Percentiles rank a stretch among this genome's conserved stretches.
These are phyloP conservation scores for Vanderwaltozyma yarrowii DNA, from an alignment of 805 yeast species.

Conservation along the genomic window DNA sequence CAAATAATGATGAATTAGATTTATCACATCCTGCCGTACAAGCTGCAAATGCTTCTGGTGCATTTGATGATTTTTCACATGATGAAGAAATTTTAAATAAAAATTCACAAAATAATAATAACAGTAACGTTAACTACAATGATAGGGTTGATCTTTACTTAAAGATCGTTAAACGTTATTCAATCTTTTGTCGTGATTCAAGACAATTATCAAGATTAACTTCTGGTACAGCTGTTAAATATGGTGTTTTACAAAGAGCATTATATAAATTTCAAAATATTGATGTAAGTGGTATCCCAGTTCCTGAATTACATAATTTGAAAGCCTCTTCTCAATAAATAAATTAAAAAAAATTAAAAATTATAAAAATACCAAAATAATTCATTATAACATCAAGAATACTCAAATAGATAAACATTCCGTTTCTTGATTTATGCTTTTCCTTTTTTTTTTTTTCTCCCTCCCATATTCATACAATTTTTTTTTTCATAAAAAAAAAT, in stretches of 20 bases:
- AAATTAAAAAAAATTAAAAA: no score
- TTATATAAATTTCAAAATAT: conserved; percentile 30
- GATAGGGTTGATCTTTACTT: conserved; percentile 47
- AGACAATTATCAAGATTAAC: conserved; percentile 38
- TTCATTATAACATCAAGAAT: no score
- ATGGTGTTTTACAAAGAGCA: conserved; percentile 31
- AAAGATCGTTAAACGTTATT: conserved; percentile 42
- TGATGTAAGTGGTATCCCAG: conserved; percentile 30
- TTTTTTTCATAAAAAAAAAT: no score
- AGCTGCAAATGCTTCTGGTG: conserved; percentile 31
- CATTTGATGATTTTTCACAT: conserved; percentile 25
- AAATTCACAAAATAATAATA: conserved; percentile 2
- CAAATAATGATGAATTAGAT: conserved; percentile 2
- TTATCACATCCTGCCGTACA: conserved; percentile 28
- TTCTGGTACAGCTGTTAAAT: conserved; percentile 35
- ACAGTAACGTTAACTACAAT: no score
- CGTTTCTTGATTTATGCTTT: no score
- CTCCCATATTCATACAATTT: no score
- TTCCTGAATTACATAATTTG: conserved; percentile 32
- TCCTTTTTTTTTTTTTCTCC: no score
- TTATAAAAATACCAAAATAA: no score
- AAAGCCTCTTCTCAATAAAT: background rate
- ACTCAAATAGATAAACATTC: no score
- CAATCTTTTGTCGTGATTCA: conserved; percentile 38
- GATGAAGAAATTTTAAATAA: conserved; percentile 1